Conservation (phyloP, 257 asterid species). For the Petunia axillaris region DNA sequence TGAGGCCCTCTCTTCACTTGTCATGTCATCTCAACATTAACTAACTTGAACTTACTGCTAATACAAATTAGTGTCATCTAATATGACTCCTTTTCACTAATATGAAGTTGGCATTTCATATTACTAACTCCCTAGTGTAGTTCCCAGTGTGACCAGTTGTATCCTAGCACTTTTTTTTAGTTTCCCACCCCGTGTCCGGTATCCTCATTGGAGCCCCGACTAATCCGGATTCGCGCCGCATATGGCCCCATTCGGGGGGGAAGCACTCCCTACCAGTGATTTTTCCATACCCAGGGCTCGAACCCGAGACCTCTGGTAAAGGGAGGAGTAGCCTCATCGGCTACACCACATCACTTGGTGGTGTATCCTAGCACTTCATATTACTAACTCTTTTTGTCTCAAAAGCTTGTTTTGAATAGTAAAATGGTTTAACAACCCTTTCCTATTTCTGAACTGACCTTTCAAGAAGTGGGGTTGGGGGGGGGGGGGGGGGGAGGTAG, state of each 20-base stretch:
- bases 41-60: neutral
- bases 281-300: too few relatives aligned
- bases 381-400: neutral
- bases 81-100: neutral
- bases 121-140: too few relatives aligned
- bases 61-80: neutral
- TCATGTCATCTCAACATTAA: neutral
- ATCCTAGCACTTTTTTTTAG: neutral
- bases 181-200: too few relatives aligned
- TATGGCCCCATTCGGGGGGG: too few relatives aligned
- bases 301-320: too few relatives aligned
- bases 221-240: too few relatives aligned
- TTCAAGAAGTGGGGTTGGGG: too few relatives aligned
- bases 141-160: neutral
- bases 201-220: too few relatives aligned
- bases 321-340: too few relatives aligned
- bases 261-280: too few relatives aligned
- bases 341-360: too few relatives aligned
- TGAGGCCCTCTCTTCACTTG: slow-evolving; percentile 12
- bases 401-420: neutral
- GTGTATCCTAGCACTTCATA: neutral
- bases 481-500: neutral
- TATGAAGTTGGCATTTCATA: too few relatives aligned
- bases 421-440: neutral
- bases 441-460: slow-evolving; percentile 18